phyloP scores from a whole-genome alignment of 148 eudicot genomes.

The Silene conica region DNA sequence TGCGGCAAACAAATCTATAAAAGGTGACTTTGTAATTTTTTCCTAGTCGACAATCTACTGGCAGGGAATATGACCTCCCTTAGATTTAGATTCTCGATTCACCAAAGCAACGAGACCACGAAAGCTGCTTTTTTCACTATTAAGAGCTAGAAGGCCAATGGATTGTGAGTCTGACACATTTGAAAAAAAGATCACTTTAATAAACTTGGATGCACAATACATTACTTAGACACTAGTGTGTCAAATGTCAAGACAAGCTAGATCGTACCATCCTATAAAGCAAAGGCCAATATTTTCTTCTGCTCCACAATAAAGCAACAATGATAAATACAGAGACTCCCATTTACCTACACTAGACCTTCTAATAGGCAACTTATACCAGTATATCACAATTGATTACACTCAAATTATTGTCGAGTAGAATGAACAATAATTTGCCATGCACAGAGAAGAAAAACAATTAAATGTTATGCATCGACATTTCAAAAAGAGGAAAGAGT shows the following conservation, averaged over 20 bases:
- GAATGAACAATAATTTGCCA: not conserved
- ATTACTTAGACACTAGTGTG: slow-evolving; percentile 1
- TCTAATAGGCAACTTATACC: not conserved
- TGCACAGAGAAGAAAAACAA: not conserved
- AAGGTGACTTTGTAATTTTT: slow-evolving; percentile 23
- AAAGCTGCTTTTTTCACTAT: not conserved
- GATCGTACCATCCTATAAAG: not conserved
- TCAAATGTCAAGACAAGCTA: not conserved
- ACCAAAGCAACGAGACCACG: no score
- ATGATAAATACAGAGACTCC: not conserved
- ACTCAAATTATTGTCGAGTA: not conserved
- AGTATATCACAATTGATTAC: no score
- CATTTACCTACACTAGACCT: not conserved
- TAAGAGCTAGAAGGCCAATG: slow-evolving; percentile 3
- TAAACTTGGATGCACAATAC: slow-evolving; percentile 3
- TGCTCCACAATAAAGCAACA: not conserved
- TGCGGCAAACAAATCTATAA: slow-evolving; percentile 81
- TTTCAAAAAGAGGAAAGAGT: no score
- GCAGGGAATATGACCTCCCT: not conserved
- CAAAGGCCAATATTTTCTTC: not conserved
- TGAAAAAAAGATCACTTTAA: not conserved
- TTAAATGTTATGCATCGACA: not conserved
- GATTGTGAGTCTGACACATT: slow-evolving; percentile 9
- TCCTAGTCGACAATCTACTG: not conserved
- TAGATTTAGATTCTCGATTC: no score